Percentiles rank a stretch among this genome's conserved stretches.
Conservation (phyloP, 2,329 filamentous ascomycete species). For the Venturia asperata region DNA sequence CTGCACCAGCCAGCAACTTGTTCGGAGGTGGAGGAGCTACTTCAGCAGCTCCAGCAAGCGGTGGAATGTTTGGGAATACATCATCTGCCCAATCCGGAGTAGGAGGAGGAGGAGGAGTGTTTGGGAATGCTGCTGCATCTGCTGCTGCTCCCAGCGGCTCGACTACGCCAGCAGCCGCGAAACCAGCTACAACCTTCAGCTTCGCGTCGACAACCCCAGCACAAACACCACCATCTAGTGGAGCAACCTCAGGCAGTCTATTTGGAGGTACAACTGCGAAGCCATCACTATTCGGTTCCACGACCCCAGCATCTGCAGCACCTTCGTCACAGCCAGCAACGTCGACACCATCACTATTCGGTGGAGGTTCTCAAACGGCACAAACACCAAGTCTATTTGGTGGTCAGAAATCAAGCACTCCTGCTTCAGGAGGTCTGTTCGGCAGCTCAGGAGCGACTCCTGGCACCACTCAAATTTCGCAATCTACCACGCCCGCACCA, state of each 20-base stretch:
- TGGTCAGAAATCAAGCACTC: slow-evolving; percentile 10
- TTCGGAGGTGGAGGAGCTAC: slow-evolving; percentile 16
- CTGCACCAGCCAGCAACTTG: slow-evolving; percentile 4
- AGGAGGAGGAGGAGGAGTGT: neutral
- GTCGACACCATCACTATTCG: neutral
- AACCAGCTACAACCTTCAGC: slow-evolving; percentile 16
- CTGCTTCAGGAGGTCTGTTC: slow-evolving; percentile 3
- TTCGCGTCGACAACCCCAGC: slow-evolving; percentile 19
- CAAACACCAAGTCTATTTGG: slow-evolving; percentile 11
- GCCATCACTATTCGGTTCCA: slow-evolving; percentile 17
- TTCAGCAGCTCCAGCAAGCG: neutral
- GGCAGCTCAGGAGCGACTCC: neutral
- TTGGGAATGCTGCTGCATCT: slow-evolving; percentile 11
- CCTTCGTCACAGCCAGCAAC: slow-evolving; percentile 10
- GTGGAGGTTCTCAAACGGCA: neutral
- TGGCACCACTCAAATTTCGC: neutral
- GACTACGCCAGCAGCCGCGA: slow-evolving; percentile 16
- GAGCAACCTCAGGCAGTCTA: slow-evolving; percentile 10
- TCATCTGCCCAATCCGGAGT: neutral
- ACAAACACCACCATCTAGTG: slow-evolving; percentile 17
- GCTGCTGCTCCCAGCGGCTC: slow-evolving; percentile 11
- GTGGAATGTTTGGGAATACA: slow-evolving; percentile 11
- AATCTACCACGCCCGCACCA: slow-evolving; percentile 45
- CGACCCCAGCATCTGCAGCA: slow-evolving; percentile 18
- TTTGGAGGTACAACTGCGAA: slow-evolving; percentile 7